Conservation (phyloP, 805 yeast species). For the Cephaloascus fragrans region DNA sequence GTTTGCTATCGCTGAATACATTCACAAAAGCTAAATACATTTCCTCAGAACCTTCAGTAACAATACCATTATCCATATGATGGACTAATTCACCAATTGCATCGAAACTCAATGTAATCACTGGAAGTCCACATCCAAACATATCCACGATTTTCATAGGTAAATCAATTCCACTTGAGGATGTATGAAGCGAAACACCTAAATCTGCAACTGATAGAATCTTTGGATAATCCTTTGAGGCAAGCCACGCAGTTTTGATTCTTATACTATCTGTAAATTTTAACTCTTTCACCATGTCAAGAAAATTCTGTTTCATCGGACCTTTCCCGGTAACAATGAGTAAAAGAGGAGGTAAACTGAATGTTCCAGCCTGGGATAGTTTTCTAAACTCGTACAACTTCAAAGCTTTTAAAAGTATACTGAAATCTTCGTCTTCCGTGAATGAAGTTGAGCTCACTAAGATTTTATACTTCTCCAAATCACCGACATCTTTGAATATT, state of each 20-base stretch:
- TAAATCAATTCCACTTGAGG: constrained; percentile 87
- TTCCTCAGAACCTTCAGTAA: constrained; percentile 28
- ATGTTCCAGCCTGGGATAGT: constrained; percentile 1
- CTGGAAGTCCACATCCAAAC: constrained; percentile 95
- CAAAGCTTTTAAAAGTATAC: constrained; percentile 59
- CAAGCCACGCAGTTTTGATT: constrained; percentile 66
- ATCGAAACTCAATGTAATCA: constrained; percentile 63
- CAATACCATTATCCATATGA: constrained; percentile 60
- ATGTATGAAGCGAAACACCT: constrained; percentile 83
- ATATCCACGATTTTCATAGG: constrained; percentile 97
- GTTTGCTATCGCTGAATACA: constrained; percentile 18
- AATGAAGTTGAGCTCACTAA: constrained; percentile 85
- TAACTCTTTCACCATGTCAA: constrained; percentile 32
- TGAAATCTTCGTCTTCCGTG: constrained; percentile 91
- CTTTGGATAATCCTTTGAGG: constrained; percentile 69
- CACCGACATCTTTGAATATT: constrained; percentile 15
- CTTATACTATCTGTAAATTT: constrained; percentile 37
- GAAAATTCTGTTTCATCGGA: constrained; percentile 54
- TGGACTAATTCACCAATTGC: constrained; percentile 73
- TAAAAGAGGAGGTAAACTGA: constrained; percentile 35
- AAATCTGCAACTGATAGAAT: constrained; percentile 71
- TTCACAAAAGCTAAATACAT: constrained; percentile 12
- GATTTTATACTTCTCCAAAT: constrained; percentile 39
- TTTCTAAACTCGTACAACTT: constrained; percentile 39
- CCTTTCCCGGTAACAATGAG: constrained; percentile 97